These are phyloP conservation scores for Cytospora piceae DNA, from an alignment of 2,329 filamentous ascomycete species.

Conservation along the genomic window DNA sequence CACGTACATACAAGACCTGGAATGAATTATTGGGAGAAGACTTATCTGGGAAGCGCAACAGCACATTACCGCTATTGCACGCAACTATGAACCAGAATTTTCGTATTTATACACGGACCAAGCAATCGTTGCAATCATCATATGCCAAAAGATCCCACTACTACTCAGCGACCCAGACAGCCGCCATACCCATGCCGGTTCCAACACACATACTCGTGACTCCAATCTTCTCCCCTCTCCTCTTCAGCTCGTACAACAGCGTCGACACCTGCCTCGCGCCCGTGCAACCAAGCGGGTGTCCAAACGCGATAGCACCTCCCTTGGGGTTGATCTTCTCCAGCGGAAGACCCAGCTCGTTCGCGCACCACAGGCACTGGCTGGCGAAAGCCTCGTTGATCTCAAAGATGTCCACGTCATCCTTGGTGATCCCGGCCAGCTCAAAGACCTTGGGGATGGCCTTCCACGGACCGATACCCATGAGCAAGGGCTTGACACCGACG, in stretches of 20 bases:
- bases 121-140: neutral
- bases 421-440: slow-evolving; percentile 81
- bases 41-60: neutral
- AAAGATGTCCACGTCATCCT: slow-evolving; percentile 92
- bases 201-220: slow-evolving; percentile 96
- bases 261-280: slow-evolving; percentile 93
- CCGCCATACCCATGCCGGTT: slow-evolving; percentile 97
- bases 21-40: neutral
- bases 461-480: slow-evolving; percentile 96
- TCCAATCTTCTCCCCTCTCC: slow-evolving; percentile 82
- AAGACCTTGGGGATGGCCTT: slow-evolving; percentile 93
- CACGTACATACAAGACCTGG: neutral
- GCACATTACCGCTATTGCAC: neutral
- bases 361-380: slow-evolving; percentile 90
- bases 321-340: slow-evolving; percentile 93
- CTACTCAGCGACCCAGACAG: slow-evolving; percentile 91
- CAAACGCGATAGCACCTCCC: slow-evolving; percentile 94
- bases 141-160: slow-evolving; percentile 1
- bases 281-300: slow-evolving; percentile 92
- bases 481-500: slow-evolving; percentile 86
- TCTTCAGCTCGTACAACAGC: slow-evolving; percentile 83
- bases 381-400: slow-evolving; percentile 99
- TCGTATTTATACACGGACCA: neutral
- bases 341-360: slow-evolving; percentile 83
- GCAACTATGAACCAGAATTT: neutral